Base-by-base conservation (phyloP, 176 grass and related monocot species). In the Miscanthus lutarioriparius region DNA sequence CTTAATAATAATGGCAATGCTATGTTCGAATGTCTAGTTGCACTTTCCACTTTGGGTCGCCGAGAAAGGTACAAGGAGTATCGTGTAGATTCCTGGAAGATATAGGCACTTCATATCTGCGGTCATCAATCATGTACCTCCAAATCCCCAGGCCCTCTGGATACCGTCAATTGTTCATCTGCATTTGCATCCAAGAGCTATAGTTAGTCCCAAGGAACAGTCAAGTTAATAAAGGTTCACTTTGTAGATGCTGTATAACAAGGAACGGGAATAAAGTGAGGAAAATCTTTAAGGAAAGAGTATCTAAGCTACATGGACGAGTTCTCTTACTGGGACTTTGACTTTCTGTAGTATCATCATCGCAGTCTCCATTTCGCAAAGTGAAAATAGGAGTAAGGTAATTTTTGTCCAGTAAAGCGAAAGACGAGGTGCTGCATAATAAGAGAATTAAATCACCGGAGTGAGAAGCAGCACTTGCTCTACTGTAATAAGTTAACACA, bases 371-470 rank as follows among this genome's bases (percentile, higher is more conserved):
- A n/a, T 86, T 88, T 91, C 87, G 92, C 64, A 74, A 85, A 12
- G 92, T 97, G 48, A 97, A 97, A 80, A 97, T 95, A 67, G 95
- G 92, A 76, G 89, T 97, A 67, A 97, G 83, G 58, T 93, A 97
- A 43, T 93, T 90, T 70, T 82, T 92, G 79, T 97, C 95, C 79
- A 97, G 78, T 80, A 91, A 81, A 72, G 84, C 90, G 69, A 97
- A 94, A 84, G 95, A 91, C 1, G 95, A 82, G 67, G 95, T 95
- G 68, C 95, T 97, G 92, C 84, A 79, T 74, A 11, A 84, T 69
- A 15, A 58, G n/a, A 37, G 59, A 76, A 59, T 58, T 41, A 32
- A 40, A 64, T 64, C 67, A 73, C 36, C 58, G 7, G 37, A 56
- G 23, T 65, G 64, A 86, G 39, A 35, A 89, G 40, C 16, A 51